These are phyloP conservation scores for Cryptococcus neoformans DNA, from an alignment of 1,284 basidiomycete species.

Conservation along the genomic window DNA sequence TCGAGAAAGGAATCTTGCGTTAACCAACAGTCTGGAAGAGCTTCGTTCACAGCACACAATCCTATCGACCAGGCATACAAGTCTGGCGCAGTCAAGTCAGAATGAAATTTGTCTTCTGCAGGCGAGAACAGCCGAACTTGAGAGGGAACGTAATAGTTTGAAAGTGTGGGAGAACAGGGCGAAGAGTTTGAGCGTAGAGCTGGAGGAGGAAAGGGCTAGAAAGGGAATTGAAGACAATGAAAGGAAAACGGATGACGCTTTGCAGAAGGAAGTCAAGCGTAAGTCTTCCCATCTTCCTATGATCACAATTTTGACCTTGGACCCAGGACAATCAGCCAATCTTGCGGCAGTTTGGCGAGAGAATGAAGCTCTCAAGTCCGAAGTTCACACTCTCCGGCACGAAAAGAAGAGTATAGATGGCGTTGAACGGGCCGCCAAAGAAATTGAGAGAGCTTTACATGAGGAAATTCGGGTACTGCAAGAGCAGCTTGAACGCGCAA, in stretches of 20 bases:
- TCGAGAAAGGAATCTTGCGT: slow-evolving; percentile 2
- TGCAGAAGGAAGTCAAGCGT: slow-evolving; percentile 36
- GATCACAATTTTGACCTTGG: not conserved
- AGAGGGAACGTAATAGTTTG: slow-evolving; percentile 28
- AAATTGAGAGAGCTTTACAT: slow-evolving; percentile 29
- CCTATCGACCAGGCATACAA: slow-evolving; percentile 16
- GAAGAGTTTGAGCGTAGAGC: slow-evolving; percentile 34
- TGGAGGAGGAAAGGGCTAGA: slow-evolving; percentile 36
- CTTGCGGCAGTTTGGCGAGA: slow-evolving; percentile 30
- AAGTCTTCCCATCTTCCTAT: slow-evolving; percentile 10
- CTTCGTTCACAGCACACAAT: slow-evolving; percentile 19
- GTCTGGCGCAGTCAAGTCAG: slow-evolving; percentile 11
- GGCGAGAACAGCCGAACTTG: slow-evolving; percentile 26
- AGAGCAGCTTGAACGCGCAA: slow-evolving; percentile 39
- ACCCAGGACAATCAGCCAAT: slow-evolving; percentile 36
- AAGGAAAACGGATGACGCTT: slow-evolving; percentile 16
- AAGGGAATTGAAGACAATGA: slow-evolving; percentile 19
- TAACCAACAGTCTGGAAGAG: slow-evolving; percentile 10
- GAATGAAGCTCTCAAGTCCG: slow-evolving; percentile 33
- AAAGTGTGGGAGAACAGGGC: slow-evolving; percentile 36
- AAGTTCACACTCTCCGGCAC: slow-evolving; percentile 36
- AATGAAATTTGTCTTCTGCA: slow-evolving; percentile 25
- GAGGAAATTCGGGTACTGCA: slow-evolving; percentile 35
- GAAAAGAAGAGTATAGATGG: slow-evolving; percentile 41
- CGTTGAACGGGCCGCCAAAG: slow-evolving; percentile 26